Evolutionary conservation across 2,329 filamentous ascomycete genomes (phyloP).

Genomic region (Phialophora verrucosa): DNA sequence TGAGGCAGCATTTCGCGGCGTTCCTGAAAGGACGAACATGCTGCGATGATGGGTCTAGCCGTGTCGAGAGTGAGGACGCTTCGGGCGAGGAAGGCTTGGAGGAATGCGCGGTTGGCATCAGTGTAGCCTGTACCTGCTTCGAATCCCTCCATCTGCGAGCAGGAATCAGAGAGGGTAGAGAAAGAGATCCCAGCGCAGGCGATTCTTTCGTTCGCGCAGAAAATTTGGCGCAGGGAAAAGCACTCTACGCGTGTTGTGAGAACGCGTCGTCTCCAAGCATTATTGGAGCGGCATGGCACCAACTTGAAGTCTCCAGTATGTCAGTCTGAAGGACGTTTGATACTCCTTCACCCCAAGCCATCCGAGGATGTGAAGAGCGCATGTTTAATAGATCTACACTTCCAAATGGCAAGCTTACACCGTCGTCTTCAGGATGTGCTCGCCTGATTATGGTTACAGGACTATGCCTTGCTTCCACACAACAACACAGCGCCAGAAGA

Average conservation of each 20-base stretch:
- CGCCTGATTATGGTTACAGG: background rate
- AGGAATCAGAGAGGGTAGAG: background rate
- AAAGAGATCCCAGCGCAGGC: background rate
- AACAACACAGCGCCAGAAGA: background rate
- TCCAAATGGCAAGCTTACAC: background rate
- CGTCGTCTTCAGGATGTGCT: background rate
- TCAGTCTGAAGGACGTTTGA: background rate
- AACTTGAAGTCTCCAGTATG: background rate
- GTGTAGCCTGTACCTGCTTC: slow-evolving; percentile 50
- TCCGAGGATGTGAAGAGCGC: background rate
- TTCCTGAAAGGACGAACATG: slow-evolving; percentile 69
- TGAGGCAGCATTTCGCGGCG: slow-evolving; percentile 58
- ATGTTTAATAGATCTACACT: background rate
- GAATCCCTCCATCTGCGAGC: slow-evolving; percentile 18
- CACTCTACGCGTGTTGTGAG: background rate
- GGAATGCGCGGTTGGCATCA: slow-evolving; percentile 81
- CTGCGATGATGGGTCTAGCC: slow-evolving; percentile 74
- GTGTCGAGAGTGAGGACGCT: slow-evolving; percentile 78
- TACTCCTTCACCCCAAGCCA: background rate
- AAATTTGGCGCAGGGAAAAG: background rate
- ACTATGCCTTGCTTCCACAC: background rate
- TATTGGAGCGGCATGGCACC: background rate
- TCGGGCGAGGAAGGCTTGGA: slow-evolving; percentile 83
- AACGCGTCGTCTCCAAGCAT: slow-evolving; percentile 18
- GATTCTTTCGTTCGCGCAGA: background rate